Percentiles rank a stretch among this genome's conserved stretches.
phyloP scores from a whole-genome alignment of 2,329 filamentous ascomycete genomes.

The Xylaria sp. region DNA sequence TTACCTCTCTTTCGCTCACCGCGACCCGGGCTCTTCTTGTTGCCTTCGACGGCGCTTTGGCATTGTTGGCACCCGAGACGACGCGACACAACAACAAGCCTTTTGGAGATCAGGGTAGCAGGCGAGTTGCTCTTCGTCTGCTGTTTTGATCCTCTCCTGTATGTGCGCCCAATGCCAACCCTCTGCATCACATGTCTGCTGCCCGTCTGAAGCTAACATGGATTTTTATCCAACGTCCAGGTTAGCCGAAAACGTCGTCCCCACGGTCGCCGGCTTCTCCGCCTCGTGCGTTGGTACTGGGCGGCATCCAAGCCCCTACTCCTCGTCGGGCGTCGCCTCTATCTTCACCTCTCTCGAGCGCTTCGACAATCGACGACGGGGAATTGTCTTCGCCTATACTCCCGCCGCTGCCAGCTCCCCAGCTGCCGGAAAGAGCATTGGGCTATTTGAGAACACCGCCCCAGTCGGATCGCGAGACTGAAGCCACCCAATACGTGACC shows the following conservation, averaged over 20 bases:
- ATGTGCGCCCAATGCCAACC: slow-evolving; percentile 28
- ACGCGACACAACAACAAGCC: slow-evolving; percentile 27
- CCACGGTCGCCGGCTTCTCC: slow-evolving; percentile 58
- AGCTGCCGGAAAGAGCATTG: slow-evolving; percentile 64
- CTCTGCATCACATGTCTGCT: slow-evolving; percentile 25
- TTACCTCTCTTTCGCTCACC: neutral
- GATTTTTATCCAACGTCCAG: slow-evolving; percentile 42
- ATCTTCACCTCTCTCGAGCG: slow-evolving; percentile 70
- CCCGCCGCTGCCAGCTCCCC: slow-evolving; percentile 68
- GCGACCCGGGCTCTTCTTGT: slow-evolving; percentile 14
- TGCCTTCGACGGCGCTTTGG: slow-evolving; percentile 4
- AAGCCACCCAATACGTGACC: slow-evolving; percentile 66
- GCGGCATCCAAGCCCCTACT: slow-evolving; percentile 58
- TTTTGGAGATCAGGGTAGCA: slow-evolving; percentile 41
- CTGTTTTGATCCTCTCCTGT: slow-evolving; percentile 41
- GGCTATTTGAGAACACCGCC: slow-evolving; percentile 64
- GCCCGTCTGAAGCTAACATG: slow-evolving; percentile 32
- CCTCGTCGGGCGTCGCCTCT: slow-evolving; percentile 54
- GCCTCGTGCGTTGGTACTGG: slow-evolving; percentile 71
- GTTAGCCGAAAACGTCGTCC: slow-evolving; percentile 66
- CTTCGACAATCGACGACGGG: slow-evolving; percentile 68
- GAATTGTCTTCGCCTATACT: slow-evolving; percentile 66
- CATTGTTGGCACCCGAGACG: slow-evolving; percentile 22
- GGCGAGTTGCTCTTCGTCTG: slow-evolving; percentile 42
- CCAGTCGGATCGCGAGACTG: slow-evolving; percentile 45